Conservation (phyloP, 176 grass and related monocot genomes). For the Stipa capillata region DNA sequence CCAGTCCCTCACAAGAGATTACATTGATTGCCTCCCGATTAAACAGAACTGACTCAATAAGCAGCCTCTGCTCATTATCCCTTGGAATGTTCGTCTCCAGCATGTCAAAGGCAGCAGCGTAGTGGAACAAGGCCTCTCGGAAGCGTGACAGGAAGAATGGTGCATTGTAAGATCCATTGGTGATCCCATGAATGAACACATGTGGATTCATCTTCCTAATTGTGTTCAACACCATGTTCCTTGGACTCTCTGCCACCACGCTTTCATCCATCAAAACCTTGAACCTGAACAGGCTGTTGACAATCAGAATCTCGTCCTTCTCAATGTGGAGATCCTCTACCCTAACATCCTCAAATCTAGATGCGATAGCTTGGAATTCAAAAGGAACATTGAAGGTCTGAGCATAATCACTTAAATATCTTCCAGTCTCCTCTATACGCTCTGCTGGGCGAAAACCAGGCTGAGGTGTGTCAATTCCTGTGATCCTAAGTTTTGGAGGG, state of each 20-base stretch:
- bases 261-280: slow-evolving; percentile 83
- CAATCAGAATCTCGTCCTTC: slow-evolving; percentile 75
- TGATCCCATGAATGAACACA: slow-evolving; percentile 61
- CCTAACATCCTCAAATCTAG: slow-evolving; percentile 55
- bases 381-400: slow-evolving; percentile 65
- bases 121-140: slow-evolving; percentile 80
- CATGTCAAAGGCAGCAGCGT: slow-evolving; percentile 80
- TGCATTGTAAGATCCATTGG: slow-evolving; percentile 78
- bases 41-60: slow-evolving; percentile 65
- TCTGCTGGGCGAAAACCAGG: slow-evolving; percentile 75
- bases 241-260: slow-evolving; percentile 67
- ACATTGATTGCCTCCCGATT: slow-evolving; percentile 66
- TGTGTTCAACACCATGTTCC: slow-evolving; percentile 67
- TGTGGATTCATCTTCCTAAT: slow-evolving; percentile 91
- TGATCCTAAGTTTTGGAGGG: slow-evolving; percentile 74
- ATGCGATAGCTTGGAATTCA: slow-evolving; percentile 60
- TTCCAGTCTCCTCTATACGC: slow-evolving; percentile 76
- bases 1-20: slow-evolving; percentile 85
- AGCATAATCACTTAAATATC: slow-evolving; percentile 74
- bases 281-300: slow-evolving; percentile 68
- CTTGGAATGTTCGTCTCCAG: slow-evolving; percentile 64
- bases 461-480: slow-evolving; percentile 71
- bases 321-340: slow-evolving; percentile 69
- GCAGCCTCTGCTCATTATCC: slow-evolving; percentile 61
- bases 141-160: slow-evolving; percentile 91